phyloP scores from a whole-genome alignment of 495 filamentous ascomycete species.

The Trypethelium eluteriae region DNA sequence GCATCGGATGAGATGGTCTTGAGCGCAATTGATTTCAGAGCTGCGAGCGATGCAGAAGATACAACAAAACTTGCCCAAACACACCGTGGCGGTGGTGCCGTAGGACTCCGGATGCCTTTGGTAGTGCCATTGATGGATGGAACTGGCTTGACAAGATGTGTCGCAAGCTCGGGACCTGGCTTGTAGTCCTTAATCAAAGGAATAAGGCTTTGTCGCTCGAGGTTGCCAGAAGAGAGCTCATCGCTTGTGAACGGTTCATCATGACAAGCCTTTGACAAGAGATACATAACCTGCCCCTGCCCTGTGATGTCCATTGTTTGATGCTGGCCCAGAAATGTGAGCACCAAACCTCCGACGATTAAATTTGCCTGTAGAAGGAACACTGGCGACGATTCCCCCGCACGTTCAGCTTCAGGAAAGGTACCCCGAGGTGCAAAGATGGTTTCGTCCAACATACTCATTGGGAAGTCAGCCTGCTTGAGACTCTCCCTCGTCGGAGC shows the following conservation, averaged over 20 bases:
- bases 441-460: constrained; percentile 47
- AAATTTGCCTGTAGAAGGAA: constrained; percentile 49
- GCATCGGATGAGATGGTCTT: constrained; percentile 23
- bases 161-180: neutral
- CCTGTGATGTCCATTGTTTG: constrained; percentile 50
- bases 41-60: constrained; percentile 27
- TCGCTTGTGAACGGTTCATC: constrained; percentile 39
- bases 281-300: constrained; percentile 42
- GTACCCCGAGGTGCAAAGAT: constrained; percentile 44
- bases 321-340: constrained; percentile 45
- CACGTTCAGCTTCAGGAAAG: constrained; percentile 25
- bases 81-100: constrained; percentile 20
- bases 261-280: constrained; percentile 48
- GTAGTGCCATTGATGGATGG: neutral
- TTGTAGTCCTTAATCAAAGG: constrained; percentile 36
- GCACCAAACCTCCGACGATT: constrained; percentile 43
- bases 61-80: constrained; percentile 44
- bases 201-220: constrained; percentile 36
- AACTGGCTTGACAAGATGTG: neutral
- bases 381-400: constrained; percentile 33
- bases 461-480: constrained; percentile 39
- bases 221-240: constrained; percentile 43
- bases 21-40: constrained; percentile 40
- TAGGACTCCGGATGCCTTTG: neutral
- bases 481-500: constrained; percentile 36